These are phyloP conservation scores for Dictyostelium discoideum DNA, from an alignment of 78 protist genomes.

Conservation along the genomic window DNA sequence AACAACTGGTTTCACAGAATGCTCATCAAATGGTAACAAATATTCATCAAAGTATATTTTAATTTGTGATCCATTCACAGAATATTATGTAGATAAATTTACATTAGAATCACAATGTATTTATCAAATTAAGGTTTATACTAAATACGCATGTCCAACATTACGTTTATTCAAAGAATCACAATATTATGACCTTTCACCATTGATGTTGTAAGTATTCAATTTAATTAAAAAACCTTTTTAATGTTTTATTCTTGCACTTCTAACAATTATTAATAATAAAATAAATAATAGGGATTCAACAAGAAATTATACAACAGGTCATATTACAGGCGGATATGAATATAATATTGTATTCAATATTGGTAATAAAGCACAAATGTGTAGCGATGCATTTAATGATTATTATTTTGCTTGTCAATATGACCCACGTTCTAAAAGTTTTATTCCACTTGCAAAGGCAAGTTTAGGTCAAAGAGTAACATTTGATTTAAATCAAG, in stretches of 20 bases:
- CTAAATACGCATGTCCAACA: conserved; percentile 1
- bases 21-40: background rate
- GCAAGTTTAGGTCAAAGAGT: background rate
- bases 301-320: background rate
- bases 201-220: background rate
- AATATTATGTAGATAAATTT: background rate
- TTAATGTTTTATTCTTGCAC: too few relatives aligned
- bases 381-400: background rate
- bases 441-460: background rate
- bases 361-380: background rate
- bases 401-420: background rate
- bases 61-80: background rate
- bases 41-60: background rate
- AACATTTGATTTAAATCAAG: background rate
- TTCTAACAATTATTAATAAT: background rate
- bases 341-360: background rate
- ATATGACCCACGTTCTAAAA: background rate
- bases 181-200: background rate
- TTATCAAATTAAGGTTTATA: background rate
- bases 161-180: background rate
- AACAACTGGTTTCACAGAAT: background rate
- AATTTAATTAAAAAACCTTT: too few relatives aligned
- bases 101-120: background rate
- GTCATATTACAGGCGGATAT: background rate
- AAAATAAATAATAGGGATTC: background rate